These are phyloP conservation scores for Penicillium mononematosum DNA, from an alignment of 495 filamentous ascomycete genomes.

Conservation along the genomic window DNA sequence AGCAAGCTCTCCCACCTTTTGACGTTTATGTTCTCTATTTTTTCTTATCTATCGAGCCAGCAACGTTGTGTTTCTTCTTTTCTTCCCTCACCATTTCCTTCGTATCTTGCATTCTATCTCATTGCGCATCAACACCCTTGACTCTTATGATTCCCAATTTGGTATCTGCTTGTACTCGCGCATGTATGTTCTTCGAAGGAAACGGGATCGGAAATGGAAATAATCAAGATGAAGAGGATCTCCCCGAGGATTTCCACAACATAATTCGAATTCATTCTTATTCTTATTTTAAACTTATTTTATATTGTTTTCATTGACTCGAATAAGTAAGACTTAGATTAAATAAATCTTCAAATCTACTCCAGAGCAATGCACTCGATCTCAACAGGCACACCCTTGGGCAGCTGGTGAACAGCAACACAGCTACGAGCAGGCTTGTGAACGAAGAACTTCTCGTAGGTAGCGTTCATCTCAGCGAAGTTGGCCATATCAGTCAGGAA, in stretches of 20 bases:
- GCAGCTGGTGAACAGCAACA: constrained; percentile 85
- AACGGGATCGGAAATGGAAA: constrained; percentile 4
- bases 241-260: background rate
- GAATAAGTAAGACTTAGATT: background rate
- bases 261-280: background rate
- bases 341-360: constrained; percentile 19
- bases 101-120: constrained; percentile 2
- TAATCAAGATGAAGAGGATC: background rate
- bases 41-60: background rate
- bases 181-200: background rate
- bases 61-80: background rate
- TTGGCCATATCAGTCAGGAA: constrained; percentile 84
- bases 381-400: constrained; percentile 87
- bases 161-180: constrained; percentile 5
- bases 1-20: background rate
- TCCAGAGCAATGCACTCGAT: constrained; percentile 81
- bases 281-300: background rate
- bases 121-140: constrained; percentile 12
- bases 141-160: constrained; percentile 21
- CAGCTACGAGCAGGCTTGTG: constrained; percentile 92
- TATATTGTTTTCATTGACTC: background rate
- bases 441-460: constrained; percentile 82
- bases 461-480: constrained; percentile 83
- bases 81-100: background rate
- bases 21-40: background rate